Percentiles rank a stretch among this genome's conserved stretches.
These are phyloP conservation scores for Citrus mangshanensis DNA, from an alignment of 345 rosid species.

Conservation along the genomic window DNA sequence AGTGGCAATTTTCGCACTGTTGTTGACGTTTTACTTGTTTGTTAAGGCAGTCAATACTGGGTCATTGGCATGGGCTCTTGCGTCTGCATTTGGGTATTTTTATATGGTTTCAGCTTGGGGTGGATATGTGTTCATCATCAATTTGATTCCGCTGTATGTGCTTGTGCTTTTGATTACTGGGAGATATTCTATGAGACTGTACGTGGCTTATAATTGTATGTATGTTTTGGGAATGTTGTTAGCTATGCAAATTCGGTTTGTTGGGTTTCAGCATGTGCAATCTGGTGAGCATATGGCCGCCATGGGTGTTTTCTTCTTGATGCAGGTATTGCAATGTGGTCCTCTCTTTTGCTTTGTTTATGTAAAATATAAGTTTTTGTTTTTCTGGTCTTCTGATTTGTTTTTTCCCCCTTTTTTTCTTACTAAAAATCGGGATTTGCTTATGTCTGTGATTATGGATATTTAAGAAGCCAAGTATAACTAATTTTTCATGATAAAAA, in stretches of 20 bases:
- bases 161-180: slow-evolving; percentile 89
- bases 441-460: background rate
- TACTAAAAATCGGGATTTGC: background rate
- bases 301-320: slow-evolving; percentile 93
- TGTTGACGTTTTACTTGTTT: slow-evolving; percentile 85
- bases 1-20: slow-evolving; percentile 85
- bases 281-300: slow-evolving; percentile 99
- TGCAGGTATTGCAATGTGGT: slow-evolving; percentile 58
- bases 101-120: slow-evolving; percentile 99
- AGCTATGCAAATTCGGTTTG: slow-evolving; percentile 98
- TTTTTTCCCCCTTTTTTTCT: background rate
- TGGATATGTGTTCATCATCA: slow-evolving; percentile 95
- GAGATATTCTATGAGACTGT: slow-evolving; percentile 92
- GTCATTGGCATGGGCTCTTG: slow-evolving; percentile 82
- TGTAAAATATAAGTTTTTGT: background rate
- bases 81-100: slow-evolving; percentile 93
- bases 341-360: too few species aligned
- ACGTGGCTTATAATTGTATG: slow-evolving; percentile 86
- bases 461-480: background rate
- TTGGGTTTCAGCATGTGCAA: slow-evolving; percentile 98
- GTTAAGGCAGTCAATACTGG: slow-evolving; percentile 95
- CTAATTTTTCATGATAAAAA: too few species aligned
- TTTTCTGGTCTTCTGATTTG: background rate
- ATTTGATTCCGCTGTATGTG: slow-evolving; percentile 92
- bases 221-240: slow-evolving; percentile 95